Conservation (phyloP, 495 filamentous ascomycete species). For the Pseudomonodictys pantanalensis region DNA sequence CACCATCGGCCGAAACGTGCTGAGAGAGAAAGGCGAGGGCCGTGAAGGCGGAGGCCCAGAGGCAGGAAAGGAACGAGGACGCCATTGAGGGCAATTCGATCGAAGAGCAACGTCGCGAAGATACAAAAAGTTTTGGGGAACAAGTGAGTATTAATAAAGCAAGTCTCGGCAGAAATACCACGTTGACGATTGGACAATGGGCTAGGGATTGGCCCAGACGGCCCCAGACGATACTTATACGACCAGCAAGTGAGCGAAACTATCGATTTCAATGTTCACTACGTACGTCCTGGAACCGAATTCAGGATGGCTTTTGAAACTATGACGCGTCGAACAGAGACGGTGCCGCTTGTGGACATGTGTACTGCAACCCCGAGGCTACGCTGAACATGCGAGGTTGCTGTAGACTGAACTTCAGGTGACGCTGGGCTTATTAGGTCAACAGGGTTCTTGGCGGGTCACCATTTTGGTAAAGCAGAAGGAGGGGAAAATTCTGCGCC, state of each 20-base stretch:
- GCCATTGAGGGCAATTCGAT: slow-evolving; percentile 21
- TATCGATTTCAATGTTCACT: slow-evolving; percentile 24
- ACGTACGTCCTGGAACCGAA: background rate
- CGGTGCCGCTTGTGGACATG: slow-evolving; percentile 2
- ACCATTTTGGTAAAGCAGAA: background rate
- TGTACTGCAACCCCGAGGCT: slow-evolving; percentile 14
- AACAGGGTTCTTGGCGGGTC: slow-evolving; percentile 25
- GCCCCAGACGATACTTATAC: slow-evolving; percentile 12
- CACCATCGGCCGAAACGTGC: slow-evolving; percentile 9
- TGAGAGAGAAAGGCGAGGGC: slow-evolving; percentile 9
- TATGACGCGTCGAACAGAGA: slow-evolving; percentile 12
- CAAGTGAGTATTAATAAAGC: slow-evolving; percentile 29
- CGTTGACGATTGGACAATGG: slow-evolving; percentile 15
- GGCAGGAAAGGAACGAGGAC: slow-evolving; percentile 9
- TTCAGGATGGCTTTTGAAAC: background rate
- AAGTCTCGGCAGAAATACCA: slow-evolving; percentile 21
- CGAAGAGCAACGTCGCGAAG: slow-evolving; percentile 2
- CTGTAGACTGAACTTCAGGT: slow-evolving; percentile 16
- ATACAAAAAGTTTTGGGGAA: slow-evolving; percentile 22
- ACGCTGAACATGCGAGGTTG: background rate
- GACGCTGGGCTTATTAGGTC: slow-evolving; percentile 4
- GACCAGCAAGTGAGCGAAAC: slow-evolving; percentile 18
- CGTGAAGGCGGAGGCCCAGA: slow-evolving; percentile 22
- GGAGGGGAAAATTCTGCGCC: slow-evolving; percentile 10
- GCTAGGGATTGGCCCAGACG: slow-evolving; percentile 15